Evolutionary conservation across 306 rosid genomes (phyloP), one percentile per base, ranked within the genome.

Genomic region (Inga leiocalycina): DNA sequence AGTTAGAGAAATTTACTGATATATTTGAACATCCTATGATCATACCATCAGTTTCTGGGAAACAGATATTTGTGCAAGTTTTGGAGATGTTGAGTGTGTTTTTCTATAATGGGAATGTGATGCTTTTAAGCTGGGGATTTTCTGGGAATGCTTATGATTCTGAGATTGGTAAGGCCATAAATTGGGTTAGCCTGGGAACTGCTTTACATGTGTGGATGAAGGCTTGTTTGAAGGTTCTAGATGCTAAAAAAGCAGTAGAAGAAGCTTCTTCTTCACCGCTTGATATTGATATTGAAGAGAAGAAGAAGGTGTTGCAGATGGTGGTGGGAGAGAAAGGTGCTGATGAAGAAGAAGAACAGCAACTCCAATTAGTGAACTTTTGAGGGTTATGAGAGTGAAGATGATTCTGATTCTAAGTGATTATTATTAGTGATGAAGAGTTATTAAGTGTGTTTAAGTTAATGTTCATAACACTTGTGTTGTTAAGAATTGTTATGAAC

Each of bases 151-250:
- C 41, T 15, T 88, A 82, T 20, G 80, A 75, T 72, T 54, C 76
- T 66, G 90, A 82, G 37, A 82, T 85, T 82, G 88, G 85, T 1
- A 85, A 80, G 67, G 88, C 87, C 19, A 82, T 88, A 3, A 79
- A 85, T 41, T 85, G 90, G 88, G 85, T 88, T 67, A 77, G 90
- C 43, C 41, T 85, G 84, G 90, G 90, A 1, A 82, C 87, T 39
- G 79, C 88, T 46, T 73, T 88, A 79, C 81, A 85, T 85, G 88
- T 88, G 73, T 85, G 88, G 88, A 82, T 82, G 61, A 85, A 88
- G 87, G 81, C 79, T 80, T 56, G 81, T 12, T 6, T 88, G 27
- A 82, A 70, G 80, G 81, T 20, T 4, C 34, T 73, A 0, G 62
- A 74, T 65, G 82, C 67, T 71, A 15, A 30, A 48, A 78, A 73